Percentiles rank a stretch among this genome's conserved stretches.
Evolutionary conservation across 176 grass and related monocot species (phyloP).

Genomic region (Avena eriantha): DNA sequence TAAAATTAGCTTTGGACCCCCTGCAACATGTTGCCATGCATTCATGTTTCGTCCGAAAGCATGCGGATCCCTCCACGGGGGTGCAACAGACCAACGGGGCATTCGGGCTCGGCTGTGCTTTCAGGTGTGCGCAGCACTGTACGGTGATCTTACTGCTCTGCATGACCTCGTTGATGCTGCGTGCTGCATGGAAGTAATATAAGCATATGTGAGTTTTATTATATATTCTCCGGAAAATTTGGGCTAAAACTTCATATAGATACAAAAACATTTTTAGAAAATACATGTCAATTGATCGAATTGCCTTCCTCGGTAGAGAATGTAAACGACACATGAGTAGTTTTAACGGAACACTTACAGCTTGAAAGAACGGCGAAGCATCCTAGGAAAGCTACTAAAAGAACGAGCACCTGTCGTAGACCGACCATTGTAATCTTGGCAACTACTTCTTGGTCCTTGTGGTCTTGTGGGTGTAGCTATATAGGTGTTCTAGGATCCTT

Average conservation of each 20-base stretch:
- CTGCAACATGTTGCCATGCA: not conserved
- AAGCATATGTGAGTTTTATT: not conserved
- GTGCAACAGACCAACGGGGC: not conserved
- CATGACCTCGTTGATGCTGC: not conserved
- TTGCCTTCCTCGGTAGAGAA: no score
- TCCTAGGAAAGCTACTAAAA: no score
- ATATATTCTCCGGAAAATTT: not conserved
- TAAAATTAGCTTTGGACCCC: not conserved
- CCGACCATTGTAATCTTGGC: no score
- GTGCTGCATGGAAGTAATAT: not conserved
- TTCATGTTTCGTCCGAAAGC: not conserved
- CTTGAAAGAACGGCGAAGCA: no score
- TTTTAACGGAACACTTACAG: no score
- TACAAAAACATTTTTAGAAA: no score
- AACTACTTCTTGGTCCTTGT: no score
- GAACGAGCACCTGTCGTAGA: no score
- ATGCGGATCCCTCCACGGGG: not conserved
- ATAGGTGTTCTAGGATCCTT: no score
- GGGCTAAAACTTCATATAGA: not conserved
- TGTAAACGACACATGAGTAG: no score
- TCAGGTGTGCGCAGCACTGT: not conserved
- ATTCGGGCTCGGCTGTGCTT: not conserved
- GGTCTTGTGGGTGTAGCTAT: no score
- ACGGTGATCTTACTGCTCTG: not conserved
- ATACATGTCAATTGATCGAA: no score